A percentile compares a stretch with the other conserved stretches of the same genome.
phyloP scores from a whole-genome alignment of 2,329 filamentous ascomycete genomes.

The Trichophyton rubrum region DNA sequence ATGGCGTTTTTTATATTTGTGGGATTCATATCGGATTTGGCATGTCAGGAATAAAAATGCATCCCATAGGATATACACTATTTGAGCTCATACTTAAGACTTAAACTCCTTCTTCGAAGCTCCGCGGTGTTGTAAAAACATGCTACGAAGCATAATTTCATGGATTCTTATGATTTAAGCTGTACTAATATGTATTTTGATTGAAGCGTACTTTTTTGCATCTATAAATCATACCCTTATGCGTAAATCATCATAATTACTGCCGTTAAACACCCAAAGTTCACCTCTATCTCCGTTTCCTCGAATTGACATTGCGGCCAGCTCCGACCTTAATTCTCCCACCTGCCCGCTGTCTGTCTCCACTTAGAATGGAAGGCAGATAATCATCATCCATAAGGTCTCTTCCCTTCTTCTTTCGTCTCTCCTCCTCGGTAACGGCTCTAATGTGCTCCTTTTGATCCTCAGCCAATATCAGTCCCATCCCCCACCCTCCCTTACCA shows the following conservation, averaged over 20 bases:
- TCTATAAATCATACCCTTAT: conserved; percentile 8
- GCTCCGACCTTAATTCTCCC: conserved; percentile 70
- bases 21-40: conserved; percentile 1
- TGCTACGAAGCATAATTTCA: neutral
- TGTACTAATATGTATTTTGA: neutral
- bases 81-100: neutral
- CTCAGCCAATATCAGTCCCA: conserved; percentile 71
- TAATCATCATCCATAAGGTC: conserved; percentile 95
- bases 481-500: conserved; percentile 79
- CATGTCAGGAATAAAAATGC: neutral
- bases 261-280: neutral
- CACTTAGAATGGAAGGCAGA: conserved; percentile 70
- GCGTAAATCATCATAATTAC: neutral
- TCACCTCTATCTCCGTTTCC: conserved; percentile 34
- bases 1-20: conserved; percentile 12
- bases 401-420: conserved; percentile 48
- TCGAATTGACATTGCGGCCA: conserved; percentile 74
- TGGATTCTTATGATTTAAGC: neutral
- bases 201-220: neutral
- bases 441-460: conserved; percentile 87
- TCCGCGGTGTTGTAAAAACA: neutral
- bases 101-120: neutral
- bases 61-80: neutral
- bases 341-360: conserved; percentile 53
- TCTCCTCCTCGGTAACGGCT: conserved; percentile 51